Percentiles rank a stretch among this genome's conserved stretches.
These are phyloP conservation scores for Cynanchum wilfordii DNA, from an alignment of 257 asterid genomes.

Conservation along the genomic window DNA sequence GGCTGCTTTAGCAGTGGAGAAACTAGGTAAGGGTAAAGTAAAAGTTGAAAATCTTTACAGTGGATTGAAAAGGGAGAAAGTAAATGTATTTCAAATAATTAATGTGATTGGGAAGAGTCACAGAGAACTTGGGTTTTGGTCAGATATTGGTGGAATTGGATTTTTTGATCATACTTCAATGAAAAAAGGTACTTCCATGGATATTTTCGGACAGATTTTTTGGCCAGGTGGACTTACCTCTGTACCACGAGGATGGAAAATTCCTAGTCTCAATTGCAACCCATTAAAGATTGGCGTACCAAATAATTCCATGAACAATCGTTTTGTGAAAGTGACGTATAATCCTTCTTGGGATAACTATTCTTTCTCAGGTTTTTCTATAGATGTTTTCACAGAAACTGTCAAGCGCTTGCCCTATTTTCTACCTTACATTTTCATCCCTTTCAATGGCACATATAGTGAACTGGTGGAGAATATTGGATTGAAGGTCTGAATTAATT, in stretches of 20 bases:
- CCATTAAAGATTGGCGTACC: slow-evolving; percentile 38
- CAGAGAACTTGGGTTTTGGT: slow-evolving; percentile 33
- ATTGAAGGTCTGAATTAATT: slow-evolving; percentile 20
- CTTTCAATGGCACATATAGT: slow-evolving; percentile 20
- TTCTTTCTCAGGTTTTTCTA: slow-evolving; percentile 27
- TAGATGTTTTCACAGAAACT: slow-evolving; percentile 29
- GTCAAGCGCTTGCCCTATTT: slow-evolving; percentile 12
- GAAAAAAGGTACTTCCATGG: slow-evolving; percentile 17
- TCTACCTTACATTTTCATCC: slow-evolving; percentile 15
- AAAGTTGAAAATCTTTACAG: slow-evolving; percentile 8
- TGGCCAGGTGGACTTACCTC: slow-evolving; percentile 34
- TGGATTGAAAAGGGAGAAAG: slow-evolving; percentile 31
- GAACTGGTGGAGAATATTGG: slow-evolving; percentile 29
- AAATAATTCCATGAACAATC: slow-evolving; percentile 9
- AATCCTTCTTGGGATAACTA: slow-evolving; percentile 2
- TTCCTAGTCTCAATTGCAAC: slow-evolving; percentile 13
- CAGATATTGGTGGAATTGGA: slow-evolving; percentile 17
- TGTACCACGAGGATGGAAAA: slow-evolving; percentile 37
- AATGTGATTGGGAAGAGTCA: slow-evolving; percentile 33
- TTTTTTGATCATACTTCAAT: slow-evolving; percentile 17
- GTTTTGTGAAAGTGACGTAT: slow-evolving; percentile 27
- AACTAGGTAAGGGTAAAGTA: neutral
- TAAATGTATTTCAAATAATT: slow-evolving; percentile 22
- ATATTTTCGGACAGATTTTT: slow-evolving; percentile 20
- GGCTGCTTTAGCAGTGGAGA: slow-evolving; percentile 21